Percentiles rank a stretch among this genome's conserved stretches.
Evolutionary conservation across 306 rosid species (phyloP).

Genomic region (Pyrus betulifolia): DNA sequence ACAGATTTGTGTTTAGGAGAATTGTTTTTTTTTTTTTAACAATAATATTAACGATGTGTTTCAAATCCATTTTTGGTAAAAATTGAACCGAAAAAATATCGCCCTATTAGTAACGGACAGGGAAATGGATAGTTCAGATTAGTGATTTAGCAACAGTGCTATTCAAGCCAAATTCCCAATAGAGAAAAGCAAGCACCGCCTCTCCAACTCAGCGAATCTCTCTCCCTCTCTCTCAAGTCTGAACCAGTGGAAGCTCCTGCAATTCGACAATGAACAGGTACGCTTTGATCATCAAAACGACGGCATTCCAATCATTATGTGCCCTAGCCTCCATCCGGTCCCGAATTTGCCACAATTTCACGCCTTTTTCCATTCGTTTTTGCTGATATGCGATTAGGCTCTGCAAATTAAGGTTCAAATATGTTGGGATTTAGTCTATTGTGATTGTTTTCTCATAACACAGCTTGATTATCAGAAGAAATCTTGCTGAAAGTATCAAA

Average conservation of each 20-base stretch:
- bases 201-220: neutral
- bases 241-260: neutral
- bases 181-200: no score
- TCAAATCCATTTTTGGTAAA: no score
- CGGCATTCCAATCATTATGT: neutral
- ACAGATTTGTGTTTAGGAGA: no score
- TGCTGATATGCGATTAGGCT: neutral
- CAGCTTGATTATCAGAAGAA: constrained; percentile 51
- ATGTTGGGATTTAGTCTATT: neutral
- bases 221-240: neutral
- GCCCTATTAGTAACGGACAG: no score
- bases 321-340: neutral
- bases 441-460: constrained; percentile 16
- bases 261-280: constrained; percentile 12
- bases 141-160: no score
- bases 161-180: no score
- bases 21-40: no score
- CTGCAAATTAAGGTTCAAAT: neutral
- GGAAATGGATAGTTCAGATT: no score
- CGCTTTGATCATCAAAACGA: neutral
- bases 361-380: neutral
- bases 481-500: constrained; percentile 20
- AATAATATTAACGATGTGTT: no score
- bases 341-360: neutral
- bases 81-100: no score